Base-by-base conservation (phyloP, 2,329 filamentous ascomycete species). In the Trichoderma citrinoviride region DNA sequence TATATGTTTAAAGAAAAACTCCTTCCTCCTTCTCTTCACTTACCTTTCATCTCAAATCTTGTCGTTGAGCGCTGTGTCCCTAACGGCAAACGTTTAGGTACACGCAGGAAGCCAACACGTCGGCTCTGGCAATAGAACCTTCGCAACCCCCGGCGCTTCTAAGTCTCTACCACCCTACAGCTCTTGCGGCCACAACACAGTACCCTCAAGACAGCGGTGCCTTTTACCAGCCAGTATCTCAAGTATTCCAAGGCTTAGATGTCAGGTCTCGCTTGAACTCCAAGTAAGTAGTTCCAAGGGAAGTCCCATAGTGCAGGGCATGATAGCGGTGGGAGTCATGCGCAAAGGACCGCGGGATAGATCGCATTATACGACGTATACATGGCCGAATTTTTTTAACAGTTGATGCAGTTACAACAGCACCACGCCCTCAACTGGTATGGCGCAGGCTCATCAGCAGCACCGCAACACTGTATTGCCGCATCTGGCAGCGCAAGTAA, bases 41-140 rank as follows among this genome's bases (percentile, higher is more conserved):
- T 27, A 56, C 46, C 23, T 56, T 57, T 41, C 37, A 21, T 50
- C 10, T 15, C 43, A 44, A 41, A 27, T 43, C 25, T 57, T 40
- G 12, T 33, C 21, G 12, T 53, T 7, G 7, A 4, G 33, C 53
- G 5, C n/a, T 25, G 7, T 21, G 25, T 50, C 40, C 46, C 57
- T 71, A 66, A 67, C 68, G 33, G 33, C 72, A 73, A 66, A 61
- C 64, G 60, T 70, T 68, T 75, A 86, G 84, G 80, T 86, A 85
- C 77, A 81, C 77, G 73, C 82, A 84, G 73, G 83, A 85, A 71
- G 77, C 82, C 71, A 80, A 76, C 74, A 79, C 79, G 67, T 79
- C 83, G 68, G 78, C 83, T 71, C 77, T 85, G 70, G 80, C 81
- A 69, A 79, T 86, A 76, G 83, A 86, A 74, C 81, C 82, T 68